Conservation (phyloP, 2,329 filamentous ascomycete genomes). For the Gremmenia infestans region DNA sequence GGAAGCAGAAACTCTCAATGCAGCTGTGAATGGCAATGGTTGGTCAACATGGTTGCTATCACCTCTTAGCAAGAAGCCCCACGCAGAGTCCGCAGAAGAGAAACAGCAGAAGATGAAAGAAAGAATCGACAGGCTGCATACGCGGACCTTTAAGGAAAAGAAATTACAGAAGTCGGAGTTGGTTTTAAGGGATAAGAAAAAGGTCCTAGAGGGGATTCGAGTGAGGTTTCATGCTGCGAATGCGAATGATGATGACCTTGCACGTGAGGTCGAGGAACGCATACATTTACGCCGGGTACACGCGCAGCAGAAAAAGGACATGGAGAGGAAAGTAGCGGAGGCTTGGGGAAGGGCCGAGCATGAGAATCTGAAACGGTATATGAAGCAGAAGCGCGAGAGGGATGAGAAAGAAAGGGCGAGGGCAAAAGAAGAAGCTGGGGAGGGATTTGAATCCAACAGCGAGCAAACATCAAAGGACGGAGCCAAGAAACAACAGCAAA, state of each 20-base stretch:
- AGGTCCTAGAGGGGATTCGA: constrained; percentile 1
- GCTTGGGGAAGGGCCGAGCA: constrained; percentile 9
- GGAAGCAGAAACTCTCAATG: constrained; percentile 20
- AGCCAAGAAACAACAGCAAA: constrained; percentile 4
- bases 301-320: not conserved
- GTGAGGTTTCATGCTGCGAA: constrained; percentile 12
- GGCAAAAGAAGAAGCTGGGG: constrained; percentile 5
- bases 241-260: constrained; percentile 10
- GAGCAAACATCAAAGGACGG: constrained; percentile 11
- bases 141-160: constrained; percentile 33
- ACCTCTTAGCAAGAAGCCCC: constrained; percentile 25
- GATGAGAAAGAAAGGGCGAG: not conserved
- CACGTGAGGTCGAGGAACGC: constrained; percentile 1
- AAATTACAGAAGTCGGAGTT: constrained; percentile 17
- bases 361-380: not conserved
- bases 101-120: constrained; percentile 31
- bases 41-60: constrained; percentile 31
- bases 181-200: constrained; percentile 17
- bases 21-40: constrained; percentile 28
- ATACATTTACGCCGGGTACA: not conserved
- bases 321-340: constrained; percentile 9
- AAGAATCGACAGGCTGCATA: constrained; percentile 30
- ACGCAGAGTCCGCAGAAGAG: constrained; percentile 30
- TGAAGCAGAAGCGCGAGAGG: constrained; percentile 1
- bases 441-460: constrained; percentile 3